These are phyloP conservation scores for Taphrina deformans DNA, from an alignment of 1,139 yeast genomes.

Conservation along the genomic window DNA sequence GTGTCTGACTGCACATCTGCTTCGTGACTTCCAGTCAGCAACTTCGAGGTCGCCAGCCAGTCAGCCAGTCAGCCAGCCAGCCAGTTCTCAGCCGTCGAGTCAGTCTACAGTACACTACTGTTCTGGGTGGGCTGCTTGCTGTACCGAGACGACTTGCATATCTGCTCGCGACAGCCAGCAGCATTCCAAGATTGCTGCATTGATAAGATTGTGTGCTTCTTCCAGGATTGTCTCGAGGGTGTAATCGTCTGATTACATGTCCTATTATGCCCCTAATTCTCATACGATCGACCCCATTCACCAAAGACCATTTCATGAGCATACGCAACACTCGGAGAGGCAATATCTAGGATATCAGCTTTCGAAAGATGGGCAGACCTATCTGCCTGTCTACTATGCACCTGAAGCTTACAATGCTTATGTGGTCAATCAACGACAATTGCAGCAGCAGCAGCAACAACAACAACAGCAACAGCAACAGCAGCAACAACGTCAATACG, in stretches of 20 bases:
- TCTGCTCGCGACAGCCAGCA: not conserved
- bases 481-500: slow-evolving; percentile 4
- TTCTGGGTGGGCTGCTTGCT: not conserved
- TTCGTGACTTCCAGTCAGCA: too few species aligned
- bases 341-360: slow-evolving; percentile 2
- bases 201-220: too few species aligned
- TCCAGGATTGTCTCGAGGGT: too few species aligned
- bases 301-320: not conserved
- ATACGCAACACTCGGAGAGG: not conserved
- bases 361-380: slow-evolving; percentile 5
- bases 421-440: not conserved
- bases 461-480: not conserved
- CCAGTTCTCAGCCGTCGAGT: too few species aligned
- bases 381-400: not conserved
- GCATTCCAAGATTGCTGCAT: not conserved
- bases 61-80: too few species aligned
- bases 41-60: too few species aligned
- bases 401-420: slow-evolving; percentile 1
- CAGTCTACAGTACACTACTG: too few species aligned
- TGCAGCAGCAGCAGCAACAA: not conserved
- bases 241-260: too few species aligned
- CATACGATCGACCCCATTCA: not conserved
- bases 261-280: not conserved
- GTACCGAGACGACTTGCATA: not conserved
- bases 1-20: not conserved